Conservation (phyloP, 2,329 filamentous ascomycete genomes). For the Trichoderma hamatum region DNA sequence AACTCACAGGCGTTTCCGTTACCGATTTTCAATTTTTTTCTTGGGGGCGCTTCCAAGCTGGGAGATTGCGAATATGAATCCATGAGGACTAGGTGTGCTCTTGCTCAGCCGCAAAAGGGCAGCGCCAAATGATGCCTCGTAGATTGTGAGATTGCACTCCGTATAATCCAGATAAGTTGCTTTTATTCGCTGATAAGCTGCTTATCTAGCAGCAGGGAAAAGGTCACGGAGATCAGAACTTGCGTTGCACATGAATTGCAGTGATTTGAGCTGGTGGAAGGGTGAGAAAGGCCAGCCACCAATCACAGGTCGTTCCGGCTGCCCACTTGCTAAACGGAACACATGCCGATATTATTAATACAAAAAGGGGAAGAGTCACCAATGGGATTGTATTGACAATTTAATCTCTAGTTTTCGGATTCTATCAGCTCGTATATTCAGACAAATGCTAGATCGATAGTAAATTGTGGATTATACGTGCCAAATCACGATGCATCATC, state of each 20-base stretch:
- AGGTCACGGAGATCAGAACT: neutral
- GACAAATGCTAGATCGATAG: too few species aligned
- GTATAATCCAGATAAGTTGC: neutral
- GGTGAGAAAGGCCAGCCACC: neutral
- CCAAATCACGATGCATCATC: neutral
- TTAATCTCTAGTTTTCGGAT: neutral
- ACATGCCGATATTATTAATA: neutral
- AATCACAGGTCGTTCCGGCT: neutral
- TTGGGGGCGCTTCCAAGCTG: neutral
- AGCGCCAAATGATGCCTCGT: neutral
- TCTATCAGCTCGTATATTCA: neutral
- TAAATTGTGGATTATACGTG: neutral
- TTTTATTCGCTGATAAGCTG: neutral
- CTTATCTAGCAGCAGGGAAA: too few species aligned
- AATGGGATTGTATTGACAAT: neutral
- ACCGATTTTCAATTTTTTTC: neutral
- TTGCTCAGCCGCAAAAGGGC: neutral
- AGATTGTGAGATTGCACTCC: neutral
- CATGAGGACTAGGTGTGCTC: neutral
- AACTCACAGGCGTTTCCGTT: constrained; percentile 10
- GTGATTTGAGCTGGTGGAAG: neutral
- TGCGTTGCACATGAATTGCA: neutral
- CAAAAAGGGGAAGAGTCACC: neutral
- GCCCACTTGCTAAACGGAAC: neutral
- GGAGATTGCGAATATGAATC: neutral